These are phyloP conservation scores for Melampsora americana DNA, from an alignment of 1,284 basidiomycete genomes.

Conservation along the genomic window DNA sequence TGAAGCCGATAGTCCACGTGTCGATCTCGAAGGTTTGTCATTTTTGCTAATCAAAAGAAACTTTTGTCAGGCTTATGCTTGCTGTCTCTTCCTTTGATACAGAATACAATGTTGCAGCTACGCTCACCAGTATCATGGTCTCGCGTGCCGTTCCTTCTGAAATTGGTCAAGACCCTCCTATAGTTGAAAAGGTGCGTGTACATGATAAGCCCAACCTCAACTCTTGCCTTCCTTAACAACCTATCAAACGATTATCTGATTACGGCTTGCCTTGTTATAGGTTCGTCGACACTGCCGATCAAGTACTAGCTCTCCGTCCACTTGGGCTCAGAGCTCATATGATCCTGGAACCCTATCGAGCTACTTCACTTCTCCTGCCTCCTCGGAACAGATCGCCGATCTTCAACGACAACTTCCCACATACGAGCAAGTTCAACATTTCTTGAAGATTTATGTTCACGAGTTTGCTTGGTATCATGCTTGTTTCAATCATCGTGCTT, in stretches of 20 bases:
- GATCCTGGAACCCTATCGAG: conserved; percentile 21
- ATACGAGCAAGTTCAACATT: conserved; percentile 21
- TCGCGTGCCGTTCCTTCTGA: neutral
- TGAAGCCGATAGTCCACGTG: conserved; percentile 7
- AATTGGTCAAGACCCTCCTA: neutral
- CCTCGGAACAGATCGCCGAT: conserved; percentile 18
- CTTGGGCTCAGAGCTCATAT: neutral
- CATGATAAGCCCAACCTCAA: neutral
- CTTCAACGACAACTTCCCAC: conserved; percentile 22
- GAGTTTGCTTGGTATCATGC: conserved; percentile 42
- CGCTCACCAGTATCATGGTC: conserved; percentile 4
- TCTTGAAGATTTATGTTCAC: conserved; percentile 16
- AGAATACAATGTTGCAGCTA: conserved; percentile 7
- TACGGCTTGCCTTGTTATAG: neutral
- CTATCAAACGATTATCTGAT: no score
- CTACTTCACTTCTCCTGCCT: conserved; percentile 17
- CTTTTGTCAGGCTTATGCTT: neutral
- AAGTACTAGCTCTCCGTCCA: conserved; percentile 5
- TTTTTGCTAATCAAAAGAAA: neutral
- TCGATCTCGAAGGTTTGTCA: conserved; percentile 39
- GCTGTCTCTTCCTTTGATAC: neutral
- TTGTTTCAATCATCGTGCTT: conserved; percentile 25
- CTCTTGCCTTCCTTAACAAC: neutral
- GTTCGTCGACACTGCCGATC: conserved; percentile 37
- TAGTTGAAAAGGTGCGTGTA: neutral